These are phyloP conservation scores for Phialophora expanda DNA, from an alignment of 2,329 filamentous ascomycete genomes.

Conservation along the genomic window DNA sequence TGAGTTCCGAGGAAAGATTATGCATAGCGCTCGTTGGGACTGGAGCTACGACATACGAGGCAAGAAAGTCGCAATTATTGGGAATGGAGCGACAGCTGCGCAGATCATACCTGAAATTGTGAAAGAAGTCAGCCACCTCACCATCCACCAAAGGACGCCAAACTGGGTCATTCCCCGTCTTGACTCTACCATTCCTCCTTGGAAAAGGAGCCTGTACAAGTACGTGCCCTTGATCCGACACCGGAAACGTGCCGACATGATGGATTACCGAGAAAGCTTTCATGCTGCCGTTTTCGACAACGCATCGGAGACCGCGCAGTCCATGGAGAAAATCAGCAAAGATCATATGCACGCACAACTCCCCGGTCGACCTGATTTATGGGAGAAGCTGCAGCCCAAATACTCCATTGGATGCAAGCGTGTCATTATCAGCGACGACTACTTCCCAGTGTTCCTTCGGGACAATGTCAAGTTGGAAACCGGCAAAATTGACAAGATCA, in stretches of 20 bases:
- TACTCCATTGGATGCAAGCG: constrained; percentile 52
- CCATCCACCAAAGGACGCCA: constrained; percentile 63
- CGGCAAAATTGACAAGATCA: constrained; percentile 53
- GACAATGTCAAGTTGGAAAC: constrained; percentile 61
- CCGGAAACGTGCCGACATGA: constrained; percentile 55
- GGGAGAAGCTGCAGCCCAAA: constrained; percentile 59
- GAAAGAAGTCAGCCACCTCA: constrained; percentile 56
- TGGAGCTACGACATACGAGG: constrained; percentile 61
- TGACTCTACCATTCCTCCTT: constrained; percentile 54
- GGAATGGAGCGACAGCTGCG: constrained; percentile 64
- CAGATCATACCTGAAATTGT: constrained; percentile 65
- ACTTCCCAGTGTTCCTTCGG: constrained; percentile 56
- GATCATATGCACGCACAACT: constrained; percentile 55
- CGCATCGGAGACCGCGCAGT: constrained; percentile 48
- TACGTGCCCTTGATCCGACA: constrained; percentile 59
- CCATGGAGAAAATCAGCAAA: constrained; percentile 48
- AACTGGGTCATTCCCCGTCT: constrained; percentile 64
- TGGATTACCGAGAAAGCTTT: constrained; percentile 62
- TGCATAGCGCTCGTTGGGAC: constrained; percentile 46
- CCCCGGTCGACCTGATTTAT: constrained; percentile 56
- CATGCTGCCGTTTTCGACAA: constrained; percentile 51
- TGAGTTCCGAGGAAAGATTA: constrained; percentile 42
- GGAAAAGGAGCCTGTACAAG: constrained; percentile 52
- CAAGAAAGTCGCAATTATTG: constrained; percentile 64
- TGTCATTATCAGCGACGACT: constrained; percentile 62